Base-by-base conservation (phyloP, 192 early-diverging fungal species). In the Gigaspora rosea region DNA sequence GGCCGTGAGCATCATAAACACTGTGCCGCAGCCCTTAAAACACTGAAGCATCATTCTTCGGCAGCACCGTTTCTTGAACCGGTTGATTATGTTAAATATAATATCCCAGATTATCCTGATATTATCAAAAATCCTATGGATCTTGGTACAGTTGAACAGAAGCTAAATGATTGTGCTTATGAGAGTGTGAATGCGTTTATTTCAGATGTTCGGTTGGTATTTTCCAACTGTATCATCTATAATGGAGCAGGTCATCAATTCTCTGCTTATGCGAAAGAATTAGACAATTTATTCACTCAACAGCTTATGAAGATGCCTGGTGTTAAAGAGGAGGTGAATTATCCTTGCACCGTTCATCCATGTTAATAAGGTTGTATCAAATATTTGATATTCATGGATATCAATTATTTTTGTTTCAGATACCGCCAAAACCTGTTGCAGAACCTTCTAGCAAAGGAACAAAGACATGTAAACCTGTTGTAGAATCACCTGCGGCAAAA, bases 1-100 rank as follows among this genome's bases (percentile, higher is more conserved):
- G 86, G 90, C 57, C 89, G 89, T 70, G 93, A 95, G 57, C 95
- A 97, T 81, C 82, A 93, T 67, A 96, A 95, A 79, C 95, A 91
- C 80, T 92, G 92, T 81, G 82, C 79, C 12, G 89, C 91, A 16
- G 90, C 95, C 75, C 80, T 97, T 35, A 88, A 88, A 46, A 85
- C 88, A 8, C 81, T 96, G 49, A 94, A 94, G 72, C 87, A 90
- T 59, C 91, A 95, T 71, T 91, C 93, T 75, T 94, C 95, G 64
- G 93, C 94, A 6, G 87, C 85, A 10, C 90, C 93, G n/a, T 99
- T 99, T 80, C 85, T 95, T 35, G 80, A 90, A 61, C 94, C 93
- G 0, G 94, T 95, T 32, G 94, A 95, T 76, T 84, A 86, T 56
- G 88, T 94, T 33, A 86, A 86, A 58, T 86, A 94, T 32, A 92